A percentile compares a stretch with the other conserved stretches of the same genome.
Conservation (phyloP, 495 filamentous ascomycete species). For the Penicillium arizonense region DNA sequence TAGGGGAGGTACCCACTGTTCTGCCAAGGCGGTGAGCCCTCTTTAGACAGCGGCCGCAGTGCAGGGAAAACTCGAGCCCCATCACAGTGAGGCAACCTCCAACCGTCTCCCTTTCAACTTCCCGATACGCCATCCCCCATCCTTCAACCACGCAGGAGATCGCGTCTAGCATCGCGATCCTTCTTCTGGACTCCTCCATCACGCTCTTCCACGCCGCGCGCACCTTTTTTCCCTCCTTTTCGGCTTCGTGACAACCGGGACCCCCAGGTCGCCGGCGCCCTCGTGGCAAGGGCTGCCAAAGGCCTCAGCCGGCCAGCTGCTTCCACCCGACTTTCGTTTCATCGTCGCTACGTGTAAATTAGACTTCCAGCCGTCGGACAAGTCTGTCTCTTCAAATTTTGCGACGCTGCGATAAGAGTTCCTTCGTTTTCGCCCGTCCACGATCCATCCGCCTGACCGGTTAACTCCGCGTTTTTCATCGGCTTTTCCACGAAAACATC, state of each 20-base stretch:
- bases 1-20: slow-evolving; percentile 6
- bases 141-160: slow-evolving; percentile 37
- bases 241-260: slow-evolving; percentile 41
- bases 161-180: slow-evolving; percentile 47
- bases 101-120: slow-evolving; percentile 45
- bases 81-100: slow-evolving; percentile 42
- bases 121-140: slow-evolving; percentile 32
- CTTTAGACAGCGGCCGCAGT: slow-evolving; percentile 24
- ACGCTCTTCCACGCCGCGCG: slow-evolving; percentile 27
- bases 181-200: slow-evolving; percentile 19
- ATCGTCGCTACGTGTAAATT: slow-evolving; percentile 29
- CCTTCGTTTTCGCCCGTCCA: slow-evolving; percentile 12
- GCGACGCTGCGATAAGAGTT: slow-evolving; percentile 16
- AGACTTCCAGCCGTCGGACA: slow-evolving; percentile 13
- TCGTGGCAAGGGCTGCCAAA: slow-evolving; percentile 56
- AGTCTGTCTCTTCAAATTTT: slow-evolving; percentile 20
- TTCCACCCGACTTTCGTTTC: slow-evolving; percentile 36
- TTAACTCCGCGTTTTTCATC: slow-evolving; percentile 8
- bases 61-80: slow-evolving; percentile 47
- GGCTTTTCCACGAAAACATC: slow-evolving; percentile 21
- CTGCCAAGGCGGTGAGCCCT: slow-evolving; percentile 10
- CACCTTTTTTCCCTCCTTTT: slow-evolving; percentile 29
- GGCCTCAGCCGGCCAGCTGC: slow-evolving; percentile 49
- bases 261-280: slow-evolving; percentile 48
- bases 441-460: slow-evolving; percentile 6